Evolutionary conservation across 1,284 basidiomycete species (phyloP).

Genomic region (Puccinia hordei): DNA sequence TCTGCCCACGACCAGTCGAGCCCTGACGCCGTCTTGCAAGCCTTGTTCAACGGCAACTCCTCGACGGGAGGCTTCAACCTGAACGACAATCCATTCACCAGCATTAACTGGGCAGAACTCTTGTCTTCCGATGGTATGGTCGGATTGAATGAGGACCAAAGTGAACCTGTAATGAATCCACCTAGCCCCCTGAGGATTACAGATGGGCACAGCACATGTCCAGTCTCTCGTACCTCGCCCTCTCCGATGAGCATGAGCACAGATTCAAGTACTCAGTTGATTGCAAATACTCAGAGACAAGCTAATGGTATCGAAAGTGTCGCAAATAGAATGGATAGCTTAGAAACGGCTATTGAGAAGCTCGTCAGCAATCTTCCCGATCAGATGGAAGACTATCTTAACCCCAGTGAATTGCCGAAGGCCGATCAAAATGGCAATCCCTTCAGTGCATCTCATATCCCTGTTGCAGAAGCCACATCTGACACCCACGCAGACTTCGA

Average conservation of each 20-base stretch:
- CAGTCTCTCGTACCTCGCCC: neutral
- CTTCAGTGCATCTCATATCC: neutral
- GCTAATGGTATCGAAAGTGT: slow-evolving; percentile 3
- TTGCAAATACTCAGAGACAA: slow-evolving; percentile 19
- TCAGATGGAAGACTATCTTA: slow-evolving; percentile 3
- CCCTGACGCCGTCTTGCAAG: slow-evolving; percentile 30
- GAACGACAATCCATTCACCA: slow-evolving; percentile 12
- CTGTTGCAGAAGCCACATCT: neutral
- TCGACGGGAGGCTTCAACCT: slow-evolving; percentile 10
- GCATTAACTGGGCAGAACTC: slow-evolving; percentile 43
- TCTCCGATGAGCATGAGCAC: neutral
- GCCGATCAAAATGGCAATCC: slow-evolving; percentile 1
- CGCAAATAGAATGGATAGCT: slow-evolving; percentile 14
- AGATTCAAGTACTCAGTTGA: neutral
- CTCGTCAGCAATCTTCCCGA: slow-evolving; percentile 38
- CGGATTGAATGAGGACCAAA: slow-evolving; percentile 17
- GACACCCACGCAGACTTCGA: slow-evolving; percentile 10
- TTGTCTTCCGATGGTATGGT: neutral
- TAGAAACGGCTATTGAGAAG: slow-evolving; percentile 40
- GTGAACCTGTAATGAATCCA: slow-evolving; percentile 1
- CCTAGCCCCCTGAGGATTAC: slow-evolving; percentile 42
- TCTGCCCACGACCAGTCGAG: neutral
- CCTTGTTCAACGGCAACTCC: slow-evolving; percentile 18
- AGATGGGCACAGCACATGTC: neutral
- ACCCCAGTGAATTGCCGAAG: neutral